Percentiles rank a stretch among this genome's conserved stretches.
phyloP scores from a whole-genome alignment of 768 basidiomycete species.

The Suillus subluteus region DNA sequence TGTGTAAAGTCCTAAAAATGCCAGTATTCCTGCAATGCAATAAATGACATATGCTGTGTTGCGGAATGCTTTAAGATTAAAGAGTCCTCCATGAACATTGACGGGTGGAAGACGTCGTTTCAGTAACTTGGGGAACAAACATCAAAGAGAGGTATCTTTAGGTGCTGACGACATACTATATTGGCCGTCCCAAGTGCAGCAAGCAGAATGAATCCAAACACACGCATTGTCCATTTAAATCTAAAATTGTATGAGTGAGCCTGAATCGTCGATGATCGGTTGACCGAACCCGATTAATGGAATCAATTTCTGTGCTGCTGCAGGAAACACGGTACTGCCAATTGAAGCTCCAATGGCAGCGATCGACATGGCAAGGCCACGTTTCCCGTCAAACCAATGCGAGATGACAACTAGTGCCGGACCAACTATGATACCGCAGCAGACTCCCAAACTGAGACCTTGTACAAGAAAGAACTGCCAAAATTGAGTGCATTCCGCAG shows the following conservation, averaged over 20 bases:
- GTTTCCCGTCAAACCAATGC: slow-evolving; percentile 70
- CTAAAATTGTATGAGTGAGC: slow-evolving; percentile 36
- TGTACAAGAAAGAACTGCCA: slow-evolving; percentile 84
- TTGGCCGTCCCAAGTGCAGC: slow-evolving; percentile 56
- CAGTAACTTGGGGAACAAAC: slow-evolving; percentile 24
- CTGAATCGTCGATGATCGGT: neutral
- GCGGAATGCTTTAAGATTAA: slow-evolving; percentile 56
- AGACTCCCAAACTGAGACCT: slow-evolving; percentile 67
- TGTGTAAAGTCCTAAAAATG: slow-evolving; percentile 74
- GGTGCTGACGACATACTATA: slow-evolving; percentile 41
- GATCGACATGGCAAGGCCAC: slow-evolving; percentile 62
- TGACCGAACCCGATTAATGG: slow-evolving; percentile 54
- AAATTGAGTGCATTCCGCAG: slow-evolving; percentile 69
- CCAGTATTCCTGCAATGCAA: slow-evolving; percentile 55
- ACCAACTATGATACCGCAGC: slow-evolving; percentile 63
- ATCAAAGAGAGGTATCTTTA: neutral
- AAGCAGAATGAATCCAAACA: slow-evolving; percentile 66
- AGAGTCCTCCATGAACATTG: slow-evolving; percentile 56
- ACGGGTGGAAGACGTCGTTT: slow-evolving; percentile 57
- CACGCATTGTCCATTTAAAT: slow-evolving; percentile 80
- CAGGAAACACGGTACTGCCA: slow-evolving; percentile 72
- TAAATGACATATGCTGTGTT: slow-evolving; percentile 55
- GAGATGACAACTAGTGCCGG: slow-evolving; percentile 61
- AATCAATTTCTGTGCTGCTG: slow-evolving; percentile 58
- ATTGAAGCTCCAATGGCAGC: slow-evolving; percentile 67